Evolutionary conservation across 192 early-diverging fungal species (phyloP), one percentile per base, ranked within the genome.

Genomic region (Gryganskiella cystojenkinii): DNA sequence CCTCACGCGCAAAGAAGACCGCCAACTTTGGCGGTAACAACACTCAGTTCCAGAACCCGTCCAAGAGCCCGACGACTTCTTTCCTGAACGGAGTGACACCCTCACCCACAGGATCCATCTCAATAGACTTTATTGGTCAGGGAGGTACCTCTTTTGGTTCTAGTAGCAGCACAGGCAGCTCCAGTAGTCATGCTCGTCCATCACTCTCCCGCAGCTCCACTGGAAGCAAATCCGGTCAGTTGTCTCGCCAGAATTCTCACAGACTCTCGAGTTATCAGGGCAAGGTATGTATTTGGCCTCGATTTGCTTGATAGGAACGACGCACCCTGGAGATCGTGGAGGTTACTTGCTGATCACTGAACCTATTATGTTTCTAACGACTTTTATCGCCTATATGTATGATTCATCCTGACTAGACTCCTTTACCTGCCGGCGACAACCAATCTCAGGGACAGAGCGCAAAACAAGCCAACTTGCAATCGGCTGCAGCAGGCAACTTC

Each of bases 161-260:
- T 35, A 42, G n/a, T n/a, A n/a, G 11, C 30, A 44, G 57, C 14
- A 59, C 35, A 15, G 43, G 14, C 4, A 69, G 56, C 43, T 61
- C 72, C 6, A 51, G 53, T 14, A 57, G 35, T 30, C 35, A 45
- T 3, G 25, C 20, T 8, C 50, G 74, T 14, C 74, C 74, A 17
- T 44, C 61, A 0, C 65, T 78, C n/a, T 78, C 74, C 4, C 66
- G 74, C 27, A 78, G 67, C 56, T 69, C 74, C 8, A 78, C 74
- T 3, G 74, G 74, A 56, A 64, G 61, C 45, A 78, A 78, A 64
- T 69, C 74, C 7, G 65, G 59, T 14, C 65, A 76, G 27, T 60
- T 61, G 4, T n/a, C 66, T n/a, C 74, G 74, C 19, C 63, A 53
- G 24, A 69, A 55, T 19, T 27, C 60, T 19, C 65, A 78, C 8